Evolutionary conservation across 1,284 basidiomycete species (phyloP).

Genomic region (Prillingera fragicola): DNA sequence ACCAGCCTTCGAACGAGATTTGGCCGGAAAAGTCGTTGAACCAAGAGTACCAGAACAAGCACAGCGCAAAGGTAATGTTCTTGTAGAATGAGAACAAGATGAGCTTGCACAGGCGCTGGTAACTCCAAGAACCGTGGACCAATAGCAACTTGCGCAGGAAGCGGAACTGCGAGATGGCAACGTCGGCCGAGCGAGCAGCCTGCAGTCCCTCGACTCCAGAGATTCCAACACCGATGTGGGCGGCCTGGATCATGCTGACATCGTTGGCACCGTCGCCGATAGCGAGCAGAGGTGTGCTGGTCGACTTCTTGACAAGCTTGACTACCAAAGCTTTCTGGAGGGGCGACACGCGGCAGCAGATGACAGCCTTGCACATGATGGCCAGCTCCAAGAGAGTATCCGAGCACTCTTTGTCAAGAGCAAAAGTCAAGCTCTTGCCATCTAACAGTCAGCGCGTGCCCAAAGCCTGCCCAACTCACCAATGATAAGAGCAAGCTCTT

Average conservation of each 20-base stretch:
- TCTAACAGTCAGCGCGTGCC: constrained; percentile 53
- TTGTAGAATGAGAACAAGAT: constrained; percentile 95
- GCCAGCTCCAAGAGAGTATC: constrained; percentile 91
- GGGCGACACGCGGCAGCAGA: constrained; percentile 74
- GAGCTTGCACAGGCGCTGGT: constrained; percentile 87
- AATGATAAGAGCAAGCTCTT: constrained; percentile 92
- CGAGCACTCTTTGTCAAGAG: constrained; percentile 85
- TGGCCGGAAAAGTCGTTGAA: constrained; percentile 99
- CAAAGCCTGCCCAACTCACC: constrained; percentile 50
- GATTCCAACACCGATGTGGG: constrained; percentile 82
- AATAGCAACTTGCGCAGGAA: constrained; percentile 91
- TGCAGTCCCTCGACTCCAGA: constrained; percentile 97
- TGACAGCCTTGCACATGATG: constrained; percentile 73
- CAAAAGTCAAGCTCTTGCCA: constrained; percentile 88
- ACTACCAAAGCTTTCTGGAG: constrained; percentile 97
- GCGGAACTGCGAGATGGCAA: constrained; percentile 98
- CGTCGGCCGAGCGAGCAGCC: constrained; percentile 92
- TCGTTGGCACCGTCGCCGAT: constrained; percentile 68
- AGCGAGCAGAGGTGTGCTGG: constrained; percentile 82
- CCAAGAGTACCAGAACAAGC: constrained; percentile 97
- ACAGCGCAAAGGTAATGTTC: constrained; percentile 97
- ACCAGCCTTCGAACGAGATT: constrained; percentile 98
- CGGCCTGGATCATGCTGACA: constrained; percentile 59
- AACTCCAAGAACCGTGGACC: constrained; percentile 98
- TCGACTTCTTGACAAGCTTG: constrained; percentile 96